Evolutionary conservation across 345 rosid genomes (phyloP), one percentile per base, ranked within the genome.

Genomic region (Carallia brachiata): DNA sequence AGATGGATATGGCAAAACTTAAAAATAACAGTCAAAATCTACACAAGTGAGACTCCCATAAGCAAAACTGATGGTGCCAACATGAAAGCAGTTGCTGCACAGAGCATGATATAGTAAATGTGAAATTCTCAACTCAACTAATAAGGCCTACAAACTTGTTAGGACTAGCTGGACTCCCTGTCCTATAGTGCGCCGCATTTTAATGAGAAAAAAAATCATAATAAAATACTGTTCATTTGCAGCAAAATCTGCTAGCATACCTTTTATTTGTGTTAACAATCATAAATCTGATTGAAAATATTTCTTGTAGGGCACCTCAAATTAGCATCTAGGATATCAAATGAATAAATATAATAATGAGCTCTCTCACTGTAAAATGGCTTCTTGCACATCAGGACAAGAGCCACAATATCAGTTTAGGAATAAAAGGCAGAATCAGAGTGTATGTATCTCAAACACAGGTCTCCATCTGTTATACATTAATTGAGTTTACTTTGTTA

Each of bases 271-370:
- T 40, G 48, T 2, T 12, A 44, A 13, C 17, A 44, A 12, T 44
- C 3, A 15, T 3, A 44, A 44, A 44, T 2, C 17, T 44, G 50
- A 44, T 44, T 44, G 50, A 44, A 12, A 44, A 47, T 50, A 65
- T 65, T 19, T 18, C 9, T 53, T 17, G 9, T n/a, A 9, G 5
- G 4, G 8, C 6, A 17, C 27, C 68, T 6, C 48, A 64, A 12
- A 18, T 31, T 32, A 12, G 34, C 27, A 32, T 53, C 70, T 32
- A 12, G 8, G 56, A 36, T 31, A 39, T 62, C 17, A 55, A 61
- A 61, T 39, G 56, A 65, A 69, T 69, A 39, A 48, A 39, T 52
- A 31, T 4, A 27, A 52, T 36, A 67, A 23, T 7, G 31, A 52
- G 44, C 10, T 64, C 53, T 65, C 58, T 50, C 52, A 16, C 31